These are phyloP conservation scores for Dianthus caryophyllus DNA, from an alignment of 148 eudicot genomes.

Conservation along the genomic window DNA sequence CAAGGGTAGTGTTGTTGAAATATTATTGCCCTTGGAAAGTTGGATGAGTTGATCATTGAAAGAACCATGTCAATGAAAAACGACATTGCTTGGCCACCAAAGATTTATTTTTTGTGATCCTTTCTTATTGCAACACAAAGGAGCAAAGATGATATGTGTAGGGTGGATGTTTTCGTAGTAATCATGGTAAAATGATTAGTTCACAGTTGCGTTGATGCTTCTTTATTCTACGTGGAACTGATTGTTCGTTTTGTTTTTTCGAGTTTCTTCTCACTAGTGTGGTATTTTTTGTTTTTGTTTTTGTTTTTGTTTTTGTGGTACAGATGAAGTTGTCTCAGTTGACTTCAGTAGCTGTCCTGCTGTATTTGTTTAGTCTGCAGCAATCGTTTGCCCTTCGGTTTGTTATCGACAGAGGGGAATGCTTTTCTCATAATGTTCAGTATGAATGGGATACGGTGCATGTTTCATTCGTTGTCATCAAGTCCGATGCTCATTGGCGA, in stretches of 20 bases:
- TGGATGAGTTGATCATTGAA: too few species aligned
- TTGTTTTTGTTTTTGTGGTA: background rate
- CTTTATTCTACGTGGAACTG: background rate
- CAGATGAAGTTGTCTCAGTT: slow-evolving; percentile 31
- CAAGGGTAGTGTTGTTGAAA: too few species aligned
- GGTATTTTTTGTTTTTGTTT: background rate
- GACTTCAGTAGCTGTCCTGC: slow-evolving; percentile 19
- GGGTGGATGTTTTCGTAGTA: background rate
- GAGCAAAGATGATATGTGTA: slow-evolving; percentile 4
- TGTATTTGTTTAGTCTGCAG: slow-evolving; percentile 40
- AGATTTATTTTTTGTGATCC: too few species aligned
- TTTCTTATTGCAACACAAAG: background rate
- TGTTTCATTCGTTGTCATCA: slow-evolving; percentile 77
- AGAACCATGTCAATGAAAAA: too few species aligned
- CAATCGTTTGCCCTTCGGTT: slow-evolving; percentile 61
- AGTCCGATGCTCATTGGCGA: slow-evolving; percentile 71
- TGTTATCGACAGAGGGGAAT: slow-evolving; percentile 86
- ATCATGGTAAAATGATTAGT: background rate
- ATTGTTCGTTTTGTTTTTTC: background rate
- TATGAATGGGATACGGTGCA: slow-evolving; percentile 65
- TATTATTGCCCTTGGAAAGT: too few species aligned
- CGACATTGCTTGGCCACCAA: too few species aligned
- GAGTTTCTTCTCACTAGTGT: slow-evolving; percentile 6
- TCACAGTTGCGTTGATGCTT: slow-evolving; percentile 1
- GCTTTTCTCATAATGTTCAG: slow-evolving; percentile 79